Conservation (phyloP, 352 stramenopile genomes). For the Globisporangium nodosum region DNA sequence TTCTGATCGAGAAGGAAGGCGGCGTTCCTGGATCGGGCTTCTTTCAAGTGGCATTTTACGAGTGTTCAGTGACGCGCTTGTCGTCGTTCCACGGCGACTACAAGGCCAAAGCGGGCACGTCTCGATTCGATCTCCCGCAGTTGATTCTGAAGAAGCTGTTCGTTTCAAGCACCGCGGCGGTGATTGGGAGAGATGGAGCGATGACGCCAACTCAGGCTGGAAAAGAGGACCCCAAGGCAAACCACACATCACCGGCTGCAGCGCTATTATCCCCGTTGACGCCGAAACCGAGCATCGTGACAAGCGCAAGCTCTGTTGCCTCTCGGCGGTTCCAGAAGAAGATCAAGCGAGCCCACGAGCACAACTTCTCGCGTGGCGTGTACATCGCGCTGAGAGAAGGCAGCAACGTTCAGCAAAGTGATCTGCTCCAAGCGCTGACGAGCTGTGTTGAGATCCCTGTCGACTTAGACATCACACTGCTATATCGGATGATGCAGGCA, state of each 20-base stretch:
- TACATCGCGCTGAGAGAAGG: conserved; percentile 78
- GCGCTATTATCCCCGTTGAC: conserved; percentile 1
- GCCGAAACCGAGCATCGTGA: conserved; percentile 6
- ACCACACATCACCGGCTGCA: conserved; percentile 8
- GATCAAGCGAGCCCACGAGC: conserved; percentile 79
- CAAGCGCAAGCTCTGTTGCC: conserved; percentile 23
- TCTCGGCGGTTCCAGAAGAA: conserved; percentile 69
- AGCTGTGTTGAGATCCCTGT: conserved; percentile 82
- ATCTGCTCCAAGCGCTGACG: conserved; percentile 82
- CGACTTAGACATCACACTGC: conserved; percentile 83
- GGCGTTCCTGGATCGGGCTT: conserved; percentile 58
- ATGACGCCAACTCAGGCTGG: background rate
- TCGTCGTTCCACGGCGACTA: conserved; percentile 32
- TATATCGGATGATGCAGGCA: conserved; percentile 80
- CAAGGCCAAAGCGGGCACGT: conserved; percentile 17
- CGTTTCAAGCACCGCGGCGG: conserved; percentile 21
- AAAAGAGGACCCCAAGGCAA: background rate
- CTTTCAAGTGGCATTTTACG: conserved; percentile 86
- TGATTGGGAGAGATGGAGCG: conserved; percentile 14
- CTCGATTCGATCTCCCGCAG: conserved; percentile 31
- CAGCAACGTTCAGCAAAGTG: conserved; percentile 69
- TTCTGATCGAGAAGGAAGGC: conserved; percentile 62
- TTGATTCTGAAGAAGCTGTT: conserved; percentile 54
- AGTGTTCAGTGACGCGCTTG: conserved; percentile 69
- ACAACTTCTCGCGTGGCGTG: conserved; percentile 86